Evolutionary conservation across 371 early-diverging fungal species (phyloP).

Genomic region (Mortierella sp.): DNA sequence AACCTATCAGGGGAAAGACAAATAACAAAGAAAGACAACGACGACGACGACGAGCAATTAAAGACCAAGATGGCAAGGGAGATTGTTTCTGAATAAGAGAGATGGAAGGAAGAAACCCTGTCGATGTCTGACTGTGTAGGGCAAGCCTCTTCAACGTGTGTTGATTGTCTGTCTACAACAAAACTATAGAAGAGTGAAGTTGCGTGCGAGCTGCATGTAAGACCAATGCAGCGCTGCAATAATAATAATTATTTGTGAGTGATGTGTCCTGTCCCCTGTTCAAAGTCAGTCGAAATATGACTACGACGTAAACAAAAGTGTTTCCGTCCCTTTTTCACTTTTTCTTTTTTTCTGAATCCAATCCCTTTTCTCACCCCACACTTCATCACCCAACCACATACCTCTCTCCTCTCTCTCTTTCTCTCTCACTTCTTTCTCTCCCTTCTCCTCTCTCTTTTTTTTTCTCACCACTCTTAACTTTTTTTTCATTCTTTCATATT

Average conservation of each 20-base stretch:
- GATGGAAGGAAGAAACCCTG: neutral
- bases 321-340: neutral
- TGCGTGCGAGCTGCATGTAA: neutral
- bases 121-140: neutral
- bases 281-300: constrained; percentile 8
- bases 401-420: neutral
- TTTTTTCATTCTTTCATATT: too few species aligned
- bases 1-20: neutral
- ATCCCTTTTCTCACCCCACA: neutral
- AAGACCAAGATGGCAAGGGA: neutral
- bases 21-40: neutral
- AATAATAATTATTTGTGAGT: too few species aligned
- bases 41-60: neutral
- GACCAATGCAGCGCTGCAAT: too few species aligned
- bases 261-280: neutral
- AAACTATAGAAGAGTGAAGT: neutral
- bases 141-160: neutral
- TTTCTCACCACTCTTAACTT: neutral
- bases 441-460: constrained; percentile 6
- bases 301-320: neutral
- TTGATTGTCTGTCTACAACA: neutral
- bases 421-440: neutral
- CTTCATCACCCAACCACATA: neutral
- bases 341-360: neutral
- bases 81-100: neutral